Base-by-base conservation (phyloP, 2,329 filamentous ascomycete genomes). In the Diaporthe batatas region DNA sequence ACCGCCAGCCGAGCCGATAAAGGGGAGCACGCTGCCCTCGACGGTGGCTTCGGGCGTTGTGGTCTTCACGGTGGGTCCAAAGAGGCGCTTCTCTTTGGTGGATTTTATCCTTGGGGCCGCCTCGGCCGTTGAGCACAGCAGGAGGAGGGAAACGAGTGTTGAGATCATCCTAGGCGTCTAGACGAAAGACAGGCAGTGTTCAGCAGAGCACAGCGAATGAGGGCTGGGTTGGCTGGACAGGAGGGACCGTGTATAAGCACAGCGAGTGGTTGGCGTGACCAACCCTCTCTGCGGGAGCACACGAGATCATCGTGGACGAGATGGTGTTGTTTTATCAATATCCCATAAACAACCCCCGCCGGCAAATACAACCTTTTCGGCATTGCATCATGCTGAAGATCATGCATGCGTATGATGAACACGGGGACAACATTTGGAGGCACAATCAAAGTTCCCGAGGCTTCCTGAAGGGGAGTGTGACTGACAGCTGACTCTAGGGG, bases 1-100 rank as follows among this genome's bases (percentile, higher is more conserved):
- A 2, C 79, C 77, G 3, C 80, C 72, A n/a, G 78, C 73, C 76
- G 81, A 72, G 44, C 90, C 90, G 51, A 87, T 79, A 42, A 93
- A 83, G 6, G 87, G 59, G n/a, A 51, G 18, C 21, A 21, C 59
- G 21, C 59, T 51, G 2, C 59, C 59, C 12, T 65, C 59, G 12
- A 65, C 49, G 21, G 44, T 65, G 29, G 59, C 59, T 6, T 34
- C 25, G 42, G 59, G 59, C 6, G 59, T 51, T 4, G 59, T 65
- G 59, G 49, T 65, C 42, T 51, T 65, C 18, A 65, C 59, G 18
- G 59, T 65, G 42, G 59, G 59, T 18, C 59, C 59, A 12, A 49
- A 65, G 25, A 65, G 44, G 42, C 59, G 59, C 59, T 65, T 65
- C 44, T 65, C 59, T 23, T 51, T 65, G 42, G 59, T 29, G 34